Evolutionary conservation across 2,329 filamentous ascomycete genomes (phyloP).

Genomic region (Trichoderma koningiopsis): DNA sequence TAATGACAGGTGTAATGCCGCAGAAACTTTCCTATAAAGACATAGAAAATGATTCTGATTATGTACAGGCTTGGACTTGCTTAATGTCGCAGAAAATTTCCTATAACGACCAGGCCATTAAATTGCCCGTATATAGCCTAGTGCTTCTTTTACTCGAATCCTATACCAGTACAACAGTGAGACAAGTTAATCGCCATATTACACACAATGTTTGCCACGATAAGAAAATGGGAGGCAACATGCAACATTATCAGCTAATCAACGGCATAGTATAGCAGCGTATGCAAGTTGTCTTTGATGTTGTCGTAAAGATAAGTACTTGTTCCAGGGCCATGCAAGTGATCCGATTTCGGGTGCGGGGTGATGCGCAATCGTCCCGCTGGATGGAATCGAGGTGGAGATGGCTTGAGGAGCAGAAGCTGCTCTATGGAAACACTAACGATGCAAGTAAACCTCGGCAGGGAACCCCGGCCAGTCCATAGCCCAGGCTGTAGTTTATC

Average conservation of each 20-base stretch:
- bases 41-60: too few species aligned
- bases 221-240: not conserved
- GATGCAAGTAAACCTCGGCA: not conserved
- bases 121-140: too few species aligned
- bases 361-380: not conserved
- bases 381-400: not conserved
- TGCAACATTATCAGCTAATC: not conserved
- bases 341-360: slow-evolving; percentile 19
- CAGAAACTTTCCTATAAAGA: too few species aligned
- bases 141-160: not conserved
- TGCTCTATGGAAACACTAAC: not conserved
- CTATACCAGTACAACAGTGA: not conserved
- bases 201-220: not conserved
- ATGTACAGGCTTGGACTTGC: too few species aligned
- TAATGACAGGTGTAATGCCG: too few species aligned
- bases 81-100: too few species aligned
- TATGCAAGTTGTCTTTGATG: not conserved
- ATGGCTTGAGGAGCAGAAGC: not conserved
- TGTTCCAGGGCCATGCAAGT: not conserved
- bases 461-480: not conserved
- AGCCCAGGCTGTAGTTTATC: not conserved
- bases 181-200: not conserved
- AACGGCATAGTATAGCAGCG: not conserved
- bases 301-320: not conserved
- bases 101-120: too few species aligned